Conservation (phyloP, 345 rosid species). For the sweet orange (Citrus sinensis) region DNA sequence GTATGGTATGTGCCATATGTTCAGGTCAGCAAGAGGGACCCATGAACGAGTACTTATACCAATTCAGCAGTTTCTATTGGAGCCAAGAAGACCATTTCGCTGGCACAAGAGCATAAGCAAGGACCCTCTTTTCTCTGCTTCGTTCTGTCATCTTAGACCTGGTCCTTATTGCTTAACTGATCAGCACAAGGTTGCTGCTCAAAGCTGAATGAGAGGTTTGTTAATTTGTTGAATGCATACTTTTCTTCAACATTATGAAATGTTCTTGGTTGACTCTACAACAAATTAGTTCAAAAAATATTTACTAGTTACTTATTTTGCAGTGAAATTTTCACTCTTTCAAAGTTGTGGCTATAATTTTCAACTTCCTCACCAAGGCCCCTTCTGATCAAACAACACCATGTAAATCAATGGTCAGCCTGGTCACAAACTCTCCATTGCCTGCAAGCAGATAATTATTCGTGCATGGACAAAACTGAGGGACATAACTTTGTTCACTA, state of each 20-base stretch:
- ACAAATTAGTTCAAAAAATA: not conserved
- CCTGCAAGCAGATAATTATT: not conserved
- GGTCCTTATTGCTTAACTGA: constrained; percentile 83
- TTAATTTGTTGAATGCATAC: not conserved
- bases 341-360: constrained; percentile 95
- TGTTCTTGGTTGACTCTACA: not conserved
- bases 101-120: constrained; percentile 81
- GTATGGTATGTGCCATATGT: constrained; percentile 86
- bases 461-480: not conserved
- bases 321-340: constrained; percentile 95
- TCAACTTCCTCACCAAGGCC: constrained; percentile 94
- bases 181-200: constrained; percentile 82
- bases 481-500: not conserved
- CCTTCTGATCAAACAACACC: constrained; percentile 29
- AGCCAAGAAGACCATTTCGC: constrained; percentile 80
- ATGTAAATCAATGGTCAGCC: no score
- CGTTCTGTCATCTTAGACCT: constrained; percentile 71
- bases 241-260: not conserved
- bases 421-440: not conserved
- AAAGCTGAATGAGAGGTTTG: constrained; percentile 80
- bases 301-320: not conserved
- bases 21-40: constrained; percentile 90
- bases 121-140: constrained; percentile 96
- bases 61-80: constrained; percentile 92
- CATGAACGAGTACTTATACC: constrained; percentile 80